Conservation (phyloP, 2,329 filamentous ascomycete genomes). For the Fusarium lateritium region DNA sequence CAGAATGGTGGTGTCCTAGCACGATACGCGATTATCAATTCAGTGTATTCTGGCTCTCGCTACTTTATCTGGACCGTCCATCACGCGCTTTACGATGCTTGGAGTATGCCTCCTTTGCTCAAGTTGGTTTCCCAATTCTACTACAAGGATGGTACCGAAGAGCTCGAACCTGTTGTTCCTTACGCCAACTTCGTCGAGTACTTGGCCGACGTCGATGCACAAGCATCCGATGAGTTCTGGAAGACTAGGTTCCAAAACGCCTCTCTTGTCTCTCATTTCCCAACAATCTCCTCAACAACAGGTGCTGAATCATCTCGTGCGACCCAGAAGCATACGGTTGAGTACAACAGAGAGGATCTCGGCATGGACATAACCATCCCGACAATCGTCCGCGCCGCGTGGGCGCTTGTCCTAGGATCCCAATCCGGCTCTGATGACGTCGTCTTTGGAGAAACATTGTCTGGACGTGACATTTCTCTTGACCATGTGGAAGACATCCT, state of each 20-base stretch:
- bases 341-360: not conserved
- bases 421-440: slow-evolving; percentile 37
- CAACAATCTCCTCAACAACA: not conserved
- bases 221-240: slow-evolving; percentile 35
- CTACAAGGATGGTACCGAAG: not conserved
- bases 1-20: slow-evolving; percentile 32
- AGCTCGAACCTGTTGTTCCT: not conserved
- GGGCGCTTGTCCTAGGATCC: slow-evolving; percentile 24
- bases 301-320: not conserved
- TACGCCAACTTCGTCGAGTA: slow-evolving; percentile 40
- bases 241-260: slow-evolving; percentile 14
- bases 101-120: slow-evolving; percentile 41
- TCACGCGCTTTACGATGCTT: slow-evolving; percentile 45
- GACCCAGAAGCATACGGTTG: not conserved
- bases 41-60: not conserved
- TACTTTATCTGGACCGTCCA: slow-evolving; percentile 42
- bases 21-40: slow-evolving; percentile 22
- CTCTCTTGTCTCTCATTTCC: slow-evolving; percentile 24
- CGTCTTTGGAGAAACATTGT: slow-evolving; percentile 35
- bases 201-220: slow-evolving; percentile 8
- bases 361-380: slow-evolving; percentile 27
- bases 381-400: slow-evolving; percentile 32
- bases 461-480: slow-evolving; percentile 33
- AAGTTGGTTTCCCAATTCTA: slow-evolving; percentile 27
- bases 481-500: slow-evolving; percentile 28